These are phyloP conservation scores for Thelephora terrestris DNA, from an alignment of 1,284 basidiomycete species.

Conservation along the genomic window DNA sequence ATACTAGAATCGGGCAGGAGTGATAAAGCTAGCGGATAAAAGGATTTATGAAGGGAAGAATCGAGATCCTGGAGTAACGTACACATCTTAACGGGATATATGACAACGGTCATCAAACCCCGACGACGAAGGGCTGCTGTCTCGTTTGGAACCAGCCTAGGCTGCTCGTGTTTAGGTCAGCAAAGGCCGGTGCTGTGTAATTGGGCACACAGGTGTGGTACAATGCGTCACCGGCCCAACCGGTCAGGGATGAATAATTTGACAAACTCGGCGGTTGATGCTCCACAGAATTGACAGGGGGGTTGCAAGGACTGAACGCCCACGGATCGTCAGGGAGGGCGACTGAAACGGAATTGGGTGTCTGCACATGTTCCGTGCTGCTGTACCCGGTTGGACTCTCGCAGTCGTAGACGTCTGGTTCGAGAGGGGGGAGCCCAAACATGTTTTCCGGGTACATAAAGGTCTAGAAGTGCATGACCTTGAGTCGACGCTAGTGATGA, in stretches of 20 bases:
- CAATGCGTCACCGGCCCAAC: slow-evolving; percentile 19
- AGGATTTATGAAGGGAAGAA: no score
- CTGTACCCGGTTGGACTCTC: slow-evolving; percentile 9
- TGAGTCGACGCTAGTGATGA: slow-evolving; percentile 4
- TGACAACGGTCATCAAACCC: no score
- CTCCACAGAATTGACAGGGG: slow-evolving; percentile 10
- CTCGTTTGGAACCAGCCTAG: no score
- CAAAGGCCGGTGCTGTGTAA: no score
- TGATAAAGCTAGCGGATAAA: no score
- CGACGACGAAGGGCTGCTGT: no score
- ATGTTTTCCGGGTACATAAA: slow-evolving; percentile 7
- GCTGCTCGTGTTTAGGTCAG: no score
- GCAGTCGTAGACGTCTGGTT: slow-evolving; percentile 12
- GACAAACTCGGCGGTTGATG: slow-evolving; percentile 10
- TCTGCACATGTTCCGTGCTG: slow-evolving; percentile 3
- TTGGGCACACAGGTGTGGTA: no score
- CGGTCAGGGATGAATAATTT: slow-evolving; percentile 22
- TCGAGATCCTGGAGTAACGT: no score
- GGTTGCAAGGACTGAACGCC: slow-evolving; percentile 3
- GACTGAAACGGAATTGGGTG: slow-evolving; percentile 12
- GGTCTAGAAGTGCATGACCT: slow-evolving; percentile 2
- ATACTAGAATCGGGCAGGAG: no score
- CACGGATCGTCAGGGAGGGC: slow-evolving; percentile 5
- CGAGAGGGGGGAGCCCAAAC: slow-evolving; percentile 13
- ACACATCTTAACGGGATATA: no score